A percentile compares a stretch with the other conserved stretches of the same genome.
phyloP scores from a whole-genome alignment of 768 basidiomycete genomes.

The Leccinum olivaceopallidum region DNA sequence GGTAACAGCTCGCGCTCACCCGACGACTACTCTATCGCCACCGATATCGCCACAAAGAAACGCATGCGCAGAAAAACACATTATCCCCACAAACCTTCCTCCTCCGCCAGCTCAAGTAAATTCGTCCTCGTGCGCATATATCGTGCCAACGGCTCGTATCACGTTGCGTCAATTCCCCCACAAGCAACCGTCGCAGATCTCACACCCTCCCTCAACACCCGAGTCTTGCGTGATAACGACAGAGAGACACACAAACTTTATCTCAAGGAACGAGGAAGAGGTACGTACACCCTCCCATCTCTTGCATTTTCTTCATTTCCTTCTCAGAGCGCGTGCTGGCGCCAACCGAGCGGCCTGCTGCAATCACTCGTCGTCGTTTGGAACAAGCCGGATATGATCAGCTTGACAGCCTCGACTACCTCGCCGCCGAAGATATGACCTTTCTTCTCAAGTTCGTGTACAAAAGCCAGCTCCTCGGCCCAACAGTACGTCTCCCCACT shows the following conservation, averaged over 20 bases:
- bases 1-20: conserved; percentile 19
- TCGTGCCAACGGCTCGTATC: conserved; percentile 68
- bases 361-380: conserved; percentile 79
- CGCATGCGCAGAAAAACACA: conserved; percentile 29
- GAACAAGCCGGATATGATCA: conserved; percentile 89
- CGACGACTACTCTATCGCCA: conserved; percentile 15
- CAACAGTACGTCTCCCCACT: conserved; percentile 47
- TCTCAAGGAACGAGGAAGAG: conserved; percentile 73
- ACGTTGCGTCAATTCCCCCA: conserved; percentile 64
- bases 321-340: conserved; percentile 77
- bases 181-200: conserved; percentile 69
- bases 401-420: conserved; percentile 73
- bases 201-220: conserved; percentile 58
- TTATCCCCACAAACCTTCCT: conserved; percentile 17
- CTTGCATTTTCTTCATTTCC: background rate
- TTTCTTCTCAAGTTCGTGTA: conserved; percentile 91
- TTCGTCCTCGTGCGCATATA: conserved; percentile 73
- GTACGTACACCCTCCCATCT: conserved; percentile 37
- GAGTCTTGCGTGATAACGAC: conserved; percentile 49
- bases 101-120: conserved; percentile 20
- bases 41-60: conserved; percentile 18
- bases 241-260: conserved; percentile 68
- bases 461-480: conserved; percentile 70
- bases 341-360: conserved; percentile 79
- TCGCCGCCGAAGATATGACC: conserved; percentile 76